A percentile compares a stretch with the other conserved stretches of the same genome.
These are phyloP conservation scores for Dioscorea alata DNA, from an alignment of 106 monocot genomes.

Conservation along the genomic window DNA sequence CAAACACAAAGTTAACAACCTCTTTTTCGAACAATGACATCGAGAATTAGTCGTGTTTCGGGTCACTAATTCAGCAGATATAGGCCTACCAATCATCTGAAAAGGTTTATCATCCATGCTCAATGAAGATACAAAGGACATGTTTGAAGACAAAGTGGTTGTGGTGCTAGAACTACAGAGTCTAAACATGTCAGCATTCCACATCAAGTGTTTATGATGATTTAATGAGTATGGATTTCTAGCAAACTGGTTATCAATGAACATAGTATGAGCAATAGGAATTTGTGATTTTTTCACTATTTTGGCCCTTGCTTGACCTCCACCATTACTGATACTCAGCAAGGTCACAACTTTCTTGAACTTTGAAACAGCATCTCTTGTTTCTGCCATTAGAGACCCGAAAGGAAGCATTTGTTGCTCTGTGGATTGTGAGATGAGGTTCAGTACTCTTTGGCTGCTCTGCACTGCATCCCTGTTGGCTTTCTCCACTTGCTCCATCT, in stretches of 20 bases:
- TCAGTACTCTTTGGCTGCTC: conserved; percentile 63
- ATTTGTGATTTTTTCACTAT: conserved; percentile 25
- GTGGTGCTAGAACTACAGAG: conserved; percentile 50
- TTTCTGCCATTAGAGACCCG: conserved; percentile 32
- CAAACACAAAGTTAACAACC: conserved; percentile 23
- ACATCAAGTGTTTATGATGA: conserved; percentile 51
- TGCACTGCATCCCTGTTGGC: conserved; percentile 73
- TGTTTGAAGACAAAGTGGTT: conserved; percentile 53
- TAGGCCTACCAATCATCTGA: conserved; percentile 49
- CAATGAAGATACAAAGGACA: conserved; percentile 73
- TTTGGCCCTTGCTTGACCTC: conserved; percentile 67
- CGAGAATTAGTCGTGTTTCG: conserved; percentile 25
- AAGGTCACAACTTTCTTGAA: conserved; percentile 64
- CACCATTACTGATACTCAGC: conserved; percentile 28
- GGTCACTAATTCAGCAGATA: conserved; percentile 41
- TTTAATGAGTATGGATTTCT: background rate
- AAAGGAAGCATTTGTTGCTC: conserved; percentile 28
- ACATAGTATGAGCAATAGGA: conserved; percentile 24
- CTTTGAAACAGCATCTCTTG: conserved; percentile 55
- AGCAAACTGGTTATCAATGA: conserved; percentile 28
- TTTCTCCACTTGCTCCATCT: conserved; percentile 81
- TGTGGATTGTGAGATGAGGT: conserved; percentile 42
- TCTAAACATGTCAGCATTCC: conserved; percentile 59
- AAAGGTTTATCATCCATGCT: conserved; percentile 76
- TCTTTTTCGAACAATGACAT: conserved; percentile 89